phyloP scores from a whole-genome alignment of 306 rosid genomes.

The Sesbania bispinosa region DNA sequence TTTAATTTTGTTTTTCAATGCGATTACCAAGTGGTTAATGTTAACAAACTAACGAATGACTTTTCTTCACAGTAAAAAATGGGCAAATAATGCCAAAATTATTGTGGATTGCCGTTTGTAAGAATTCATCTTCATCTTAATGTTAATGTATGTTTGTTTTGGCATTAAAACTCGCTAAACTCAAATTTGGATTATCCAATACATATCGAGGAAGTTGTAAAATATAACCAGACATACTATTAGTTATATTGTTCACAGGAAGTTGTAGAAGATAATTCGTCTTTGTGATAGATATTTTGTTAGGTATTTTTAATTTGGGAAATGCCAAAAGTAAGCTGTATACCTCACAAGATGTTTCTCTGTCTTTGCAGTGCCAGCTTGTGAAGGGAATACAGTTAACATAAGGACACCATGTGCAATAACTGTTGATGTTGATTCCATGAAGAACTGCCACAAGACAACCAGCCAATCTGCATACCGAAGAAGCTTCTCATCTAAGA shows the following conservation, averaged over 20 bases:
- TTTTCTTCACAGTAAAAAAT: background rate
- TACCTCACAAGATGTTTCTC: constrained; percentile 73
- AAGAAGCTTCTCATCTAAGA: constrained; percentile 33
- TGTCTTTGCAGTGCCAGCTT: constrained; percentile 73
- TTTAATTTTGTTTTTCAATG: background rate
- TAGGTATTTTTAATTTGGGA: constrained; percentile 23
- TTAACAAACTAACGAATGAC: background rate
- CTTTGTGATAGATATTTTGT: background rate
- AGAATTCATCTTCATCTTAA: background rate
- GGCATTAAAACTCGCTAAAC: too few species aligned
- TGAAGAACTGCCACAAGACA: constrained; percentile 61
- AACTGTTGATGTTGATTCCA: constrained; percentile 65
- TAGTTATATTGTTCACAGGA: background rate
- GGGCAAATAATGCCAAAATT: background rate
- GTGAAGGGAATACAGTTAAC: constrained; percentile 69
- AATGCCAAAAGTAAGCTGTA: constrained; percentile 20
- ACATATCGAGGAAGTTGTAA: too few species aligned
- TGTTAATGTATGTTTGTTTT: too few species aligned
- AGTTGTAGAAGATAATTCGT: background rate
- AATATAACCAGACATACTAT: too few species aligned
- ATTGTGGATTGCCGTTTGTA: background rate
- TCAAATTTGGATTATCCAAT: too few species aligned
- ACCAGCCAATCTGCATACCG: constrained; percentile 65
- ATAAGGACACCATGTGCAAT: constrained; percentile 81
- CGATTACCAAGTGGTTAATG: background rate